These are phyloP conservation scores for Fragilariopsis cylindrus DNA, from an alignment of 108 stramenopile species.

Conservation along the genomic window DNA sequence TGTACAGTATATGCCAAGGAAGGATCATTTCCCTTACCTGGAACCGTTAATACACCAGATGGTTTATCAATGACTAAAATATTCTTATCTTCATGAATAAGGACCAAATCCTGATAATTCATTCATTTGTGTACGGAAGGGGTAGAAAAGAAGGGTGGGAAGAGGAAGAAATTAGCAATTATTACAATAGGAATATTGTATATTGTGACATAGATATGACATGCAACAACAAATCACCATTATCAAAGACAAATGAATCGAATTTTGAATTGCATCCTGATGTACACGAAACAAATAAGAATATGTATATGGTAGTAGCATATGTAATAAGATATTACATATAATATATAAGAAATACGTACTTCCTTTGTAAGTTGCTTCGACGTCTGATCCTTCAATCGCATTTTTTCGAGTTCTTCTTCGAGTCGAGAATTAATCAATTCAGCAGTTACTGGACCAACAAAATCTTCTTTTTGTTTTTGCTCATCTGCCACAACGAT, in stretches of 20 bases:
- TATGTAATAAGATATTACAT: background rate
- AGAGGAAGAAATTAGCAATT: no score
- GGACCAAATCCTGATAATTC: slow-evolving; percentile 58
- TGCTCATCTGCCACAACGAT: background rate
- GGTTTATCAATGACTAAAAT: slow-evolving; percentile 85
- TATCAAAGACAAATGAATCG: background rate
- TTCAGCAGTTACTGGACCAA: slow-evolving; percentile 48
- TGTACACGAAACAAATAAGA: background rate
- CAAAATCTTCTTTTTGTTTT: slow-evolving; percentile 15
- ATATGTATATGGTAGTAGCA: background rate
- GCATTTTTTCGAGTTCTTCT: slow-evolving; percentile 54
- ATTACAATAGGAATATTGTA: no score
- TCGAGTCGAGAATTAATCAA: slow-evolving; percentile 64
- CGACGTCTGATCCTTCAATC: slow-evolving; percentile 66
- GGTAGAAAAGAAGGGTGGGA: background rate
- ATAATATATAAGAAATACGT: slow-evolving; percentile 24
- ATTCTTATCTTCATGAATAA: slow-evolving; percentile 82
- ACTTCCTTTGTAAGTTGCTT: slow-evolving; percentile 66
- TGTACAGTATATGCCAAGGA: slow-evolving; percentile 67
- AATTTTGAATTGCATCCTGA: background rate
- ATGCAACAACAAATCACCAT: no score
- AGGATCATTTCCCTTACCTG: slow-evolving; percentile 57
- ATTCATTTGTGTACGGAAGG: background rate
- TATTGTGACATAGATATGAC: no score
- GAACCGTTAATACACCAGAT: slow-evolving; percentile 75